phyloP scores from a whole-genome alignment of 1,139 yeast species.

The Sporopachydermia cereana region DNA sequence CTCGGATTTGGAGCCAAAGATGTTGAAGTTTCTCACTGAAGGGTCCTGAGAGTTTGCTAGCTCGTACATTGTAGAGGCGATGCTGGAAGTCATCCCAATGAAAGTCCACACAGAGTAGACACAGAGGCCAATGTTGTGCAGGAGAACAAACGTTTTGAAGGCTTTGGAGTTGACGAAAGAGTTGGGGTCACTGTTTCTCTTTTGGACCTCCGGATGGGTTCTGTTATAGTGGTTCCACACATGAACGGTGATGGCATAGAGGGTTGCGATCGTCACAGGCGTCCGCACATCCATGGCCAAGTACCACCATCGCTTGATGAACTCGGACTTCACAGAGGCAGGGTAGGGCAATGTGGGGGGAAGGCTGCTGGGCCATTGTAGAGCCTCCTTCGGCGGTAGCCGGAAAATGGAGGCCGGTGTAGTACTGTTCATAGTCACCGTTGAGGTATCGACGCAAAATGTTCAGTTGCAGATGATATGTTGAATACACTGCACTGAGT shows the following conservation, averaged over 20 bases:
- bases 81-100: constrained; percentile 48
- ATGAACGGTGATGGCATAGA: constrained; percentile 52
- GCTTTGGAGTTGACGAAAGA: constrained; percentile 32
- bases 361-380: constrained; percentile 2
- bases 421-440: not conserved
- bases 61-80: constrained; percentile 23
- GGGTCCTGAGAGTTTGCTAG: not conserved
- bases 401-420: not conserved
- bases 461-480: too few relatives aligned
- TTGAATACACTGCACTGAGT: too few relatives aligned
- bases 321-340: constrained; percentile 17
- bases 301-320: constrained; percentile 19
- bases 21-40: constrained; percentile 16
- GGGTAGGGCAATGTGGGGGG: constrained; percentile 14
- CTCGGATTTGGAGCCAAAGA: not conserved
- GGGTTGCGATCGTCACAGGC: constrained; percentile 48
- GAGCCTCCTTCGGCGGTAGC: constrained; percentile 13
- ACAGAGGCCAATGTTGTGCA: constrained; percentile 55
- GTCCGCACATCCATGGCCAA: constrained; percentile 29
- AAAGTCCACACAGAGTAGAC: constrained; percentile 64
- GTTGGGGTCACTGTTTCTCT: constrained; percentile 43
- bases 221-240: constrained; percentile 34
- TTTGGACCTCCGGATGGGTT: constrained; percentile 23
- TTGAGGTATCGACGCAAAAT: too few relatives aligned
- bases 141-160: constrained; percentile 45